These are phyloP conservation scores for Chrysanthemum seticuspe DNA, from an alignment of 129 eudicot genomes.

Conservation along the genomic window DNA sequence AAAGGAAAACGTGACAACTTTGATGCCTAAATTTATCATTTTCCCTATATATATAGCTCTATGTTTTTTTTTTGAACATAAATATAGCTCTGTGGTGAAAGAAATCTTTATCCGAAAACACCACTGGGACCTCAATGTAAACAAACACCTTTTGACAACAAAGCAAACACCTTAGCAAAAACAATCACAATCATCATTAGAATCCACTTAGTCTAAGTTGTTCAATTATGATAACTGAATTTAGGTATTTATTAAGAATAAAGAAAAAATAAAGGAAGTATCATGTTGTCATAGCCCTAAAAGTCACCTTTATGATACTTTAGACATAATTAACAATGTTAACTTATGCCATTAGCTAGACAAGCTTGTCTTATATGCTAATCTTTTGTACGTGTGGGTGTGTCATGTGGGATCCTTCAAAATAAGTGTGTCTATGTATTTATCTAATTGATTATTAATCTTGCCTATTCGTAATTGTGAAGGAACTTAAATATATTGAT, in stretches of 20 bases:
- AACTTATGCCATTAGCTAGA: constrained; percentile 29
- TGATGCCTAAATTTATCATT: no score
- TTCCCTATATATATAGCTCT: no score
- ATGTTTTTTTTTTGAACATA: no score
- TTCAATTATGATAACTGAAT: neutral
- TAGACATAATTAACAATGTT: constrained; percentile 16
- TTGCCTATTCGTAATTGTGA: no score
- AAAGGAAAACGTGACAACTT: no score
- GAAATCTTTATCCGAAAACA: neutral
- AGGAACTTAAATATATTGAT: no score
- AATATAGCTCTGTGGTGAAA: neutral
- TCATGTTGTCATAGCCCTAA: constrained; percentile 22
- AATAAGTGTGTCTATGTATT: constrained; percentile 21
- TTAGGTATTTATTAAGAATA: constrained; percentile 12
- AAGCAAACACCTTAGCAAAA: neutral
- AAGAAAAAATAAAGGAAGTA: constrained; percentile 14
- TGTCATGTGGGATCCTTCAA: constrained; percentile 27
- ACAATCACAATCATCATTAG: constrained; percentile 17
- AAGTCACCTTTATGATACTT: constrained; percentile 27
- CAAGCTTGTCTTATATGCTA: constrained; percentile 36
- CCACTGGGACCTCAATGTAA: no score
- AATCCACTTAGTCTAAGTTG: constrained; percentile 7
- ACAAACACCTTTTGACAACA: constrained; percentile 6
- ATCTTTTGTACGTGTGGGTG: constrained; percentile 20
- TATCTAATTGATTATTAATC: neutral